Conservation (phyloP, 2,329 filamentous ascomycete genomes). For the Chrysoporthe austroafricana region DNA sequence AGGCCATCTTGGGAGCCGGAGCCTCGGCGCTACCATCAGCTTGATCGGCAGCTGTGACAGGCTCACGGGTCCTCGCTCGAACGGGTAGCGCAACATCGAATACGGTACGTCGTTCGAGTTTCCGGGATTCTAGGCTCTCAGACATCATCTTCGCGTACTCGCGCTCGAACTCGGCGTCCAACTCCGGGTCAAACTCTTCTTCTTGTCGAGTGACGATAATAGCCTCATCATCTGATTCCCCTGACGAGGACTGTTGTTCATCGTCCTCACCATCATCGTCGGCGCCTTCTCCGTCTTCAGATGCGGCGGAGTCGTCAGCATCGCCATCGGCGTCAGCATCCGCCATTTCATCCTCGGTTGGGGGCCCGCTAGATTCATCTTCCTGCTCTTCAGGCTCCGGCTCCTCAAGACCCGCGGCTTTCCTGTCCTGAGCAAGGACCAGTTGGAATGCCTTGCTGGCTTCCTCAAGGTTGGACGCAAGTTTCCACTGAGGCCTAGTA, state of each 20-base stretch:
- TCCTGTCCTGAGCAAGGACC: slow-evolving; percentile 89
- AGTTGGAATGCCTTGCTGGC: slow-evolving; percentile 82
- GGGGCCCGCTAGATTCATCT: slow-evolving; percentile 69
- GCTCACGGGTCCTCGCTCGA: slow-evolving; percentile 69
- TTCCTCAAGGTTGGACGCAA: slow-evolving; percentile 79
- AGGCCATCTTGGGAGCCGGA: slow-evolving; percentile 80
- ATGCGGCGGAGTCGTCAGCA: slow-evolving; percentile 57
- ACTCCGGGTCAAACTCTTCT: slow-evolving; percentile 88
- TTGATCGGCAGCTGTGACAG: slow-evolving; percentile 42
- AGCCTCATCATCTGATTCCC: slow-evolving; percentile 79
- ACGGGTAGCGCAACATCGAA: slow-evolving; percentile 99
- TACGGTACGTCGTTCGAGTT: slow-evolving; percentile 90
- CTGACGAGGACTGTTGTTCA: slow-evolving; percentile 51
- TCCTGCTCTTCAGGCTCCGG: slow-evolving; percentile 69
- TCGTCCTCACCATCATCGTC: slow-evolving; percentile 62
- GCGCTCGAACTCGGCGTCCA: slow-evolving; percentile 95
- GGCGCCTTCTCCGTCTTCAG: slow-evolving; percentile 59
- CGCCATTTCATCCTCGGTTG: slow-evolving; percentile 76
- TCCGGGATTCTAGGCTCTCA: slow-evolving; percentile 92
- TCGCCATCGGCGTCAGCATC: slow-evolving; percentile 59
- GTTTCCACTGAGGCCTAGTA: slow-evolving; percentile 89
- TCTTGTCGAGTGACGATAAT: slow-evolving; percentile 92
- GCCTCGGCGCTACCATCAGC: slow-evolving; percentile 37
- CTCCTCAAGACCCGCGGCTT: slow-evolving; percentile 73
- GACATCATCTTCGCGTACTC: slow-evolving; percentile 99